These are phyloP conservation scores for Huntiella omanensis DNA, from an alignment of 2,329 filamentous ascomycete genomes.

Conservation along the genomic window DNA sequence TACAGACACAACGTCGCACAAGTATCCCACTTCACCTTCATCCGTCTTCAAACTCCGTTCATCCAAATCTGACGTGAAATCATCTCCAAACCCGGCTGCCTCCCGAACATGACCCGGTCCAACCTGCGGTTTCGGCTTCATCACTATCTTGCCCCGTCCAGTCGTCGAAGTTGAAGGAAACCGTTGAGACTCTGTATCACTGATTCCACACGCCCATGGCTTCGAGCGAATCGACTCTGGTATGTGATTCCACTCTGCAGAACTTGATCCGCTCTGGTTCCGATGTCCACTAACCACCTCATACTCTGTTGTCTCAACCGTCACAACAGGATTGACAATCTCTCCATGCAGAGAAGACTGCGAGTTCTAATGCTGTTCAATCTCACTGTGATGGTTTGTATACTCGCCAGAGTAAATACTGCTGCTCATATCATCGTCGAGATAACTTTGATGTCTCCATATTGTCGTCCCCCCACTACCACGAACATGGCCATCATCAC, in stretches of 20 bases:
- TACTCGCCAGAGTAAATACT: conserved; percentile 8
- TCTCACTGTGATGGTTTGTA: neutral
- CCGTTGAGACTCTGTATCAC: neutral
- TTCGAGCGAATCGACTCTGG: conserved; percentile 9
- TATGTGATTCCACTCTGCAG: conserved; percentile 10
- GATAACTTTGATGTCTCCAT: conserved; percentile 3
- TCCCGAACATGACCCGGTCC: conserved; percentile 8
- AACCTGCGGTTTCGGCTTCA: neutral
- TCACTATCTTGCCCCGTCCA: neutral
- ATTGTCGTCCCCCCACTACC: neutral
- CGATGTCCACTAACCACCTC: neutral
- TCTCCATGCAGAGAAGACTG: neutral
- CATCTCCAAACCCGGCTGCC: conserved; percentile 3
- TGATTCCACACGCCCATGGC: conserved; percentile 3
- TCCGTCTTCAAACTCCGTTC: neutral
- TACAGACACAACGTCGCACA: neutral
- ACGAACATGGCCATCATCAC: neutral
- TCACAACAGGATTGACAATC: neutral
- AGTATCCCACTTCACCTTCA: neutral
- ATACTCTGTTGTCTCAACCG: neutral
- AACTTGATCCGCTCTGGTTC: conserved; percentile 4
- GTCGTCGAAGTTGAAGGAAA: neutral
- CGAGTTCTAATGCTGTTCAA: conserved; percentile 1
- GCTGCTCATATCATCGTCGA: conserved; percentile 1
- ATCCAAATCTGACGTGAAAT: conserved; percentile 1